Conservation (phyloP, 306 rosid species). For the Biancaea sappan region DNA sequence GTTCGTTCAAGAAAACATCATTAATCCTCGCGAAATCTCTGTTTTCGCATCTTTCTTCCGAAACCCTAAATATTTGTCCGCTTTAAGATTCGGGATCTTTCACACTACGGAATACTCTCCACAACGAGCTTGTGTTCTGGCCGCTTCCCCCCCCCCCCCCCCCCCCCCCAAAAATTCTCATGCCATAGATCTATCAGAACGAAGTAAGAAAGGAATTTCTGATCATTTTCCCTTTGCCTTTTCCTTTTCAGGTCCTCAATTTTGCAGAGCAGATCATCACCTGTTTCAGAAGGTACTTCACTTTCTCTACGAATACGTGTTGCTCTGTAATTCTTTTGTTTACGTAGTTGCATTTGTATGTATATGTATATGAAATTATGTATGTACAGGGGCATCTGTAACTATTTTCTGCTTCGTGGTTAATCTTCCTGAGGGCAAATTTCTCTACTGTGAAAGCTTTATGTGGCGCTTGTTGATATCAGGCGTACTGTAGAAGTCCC, state of each 20-base stretch:
- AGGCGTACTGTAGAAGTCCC: background rate
- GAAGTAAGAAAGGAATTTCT: conserved; percentile 20
- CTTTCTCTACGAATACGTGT: conserved; percentile 6
- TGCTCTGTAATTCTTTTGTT: background rate
- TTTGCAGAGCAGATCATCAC: conserved; percentile 27
- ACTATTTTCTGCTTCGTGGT: conserved; percentile 24
- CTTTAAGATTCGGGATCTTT: conserved; percentile 31
- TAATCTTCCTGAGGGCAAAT: conserved; percentile 19
- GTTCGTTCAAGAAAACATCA: conserved; percentile 37
- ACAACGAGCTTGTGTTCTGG: conserved; percentile 6
- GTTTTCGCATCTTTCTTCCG: conserved; percentile 1
- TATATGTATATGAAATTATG: background rate
- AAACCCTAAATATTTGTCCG: conserved; percentile 49
- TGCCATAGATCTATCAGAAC: conserved; percentile 39
- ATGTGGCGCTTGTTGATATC: background rate
- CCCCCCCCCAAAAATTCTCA: conserved; percentile 30
- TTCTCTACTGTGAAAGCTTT: background rate
- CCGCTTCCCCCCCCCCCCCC: background rate
- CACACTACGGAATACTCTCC: conserved; percentile 3
- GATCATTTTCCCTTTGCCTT: conserved; percentile 9
- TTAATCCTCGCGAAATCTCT: conserved; percentile 32
- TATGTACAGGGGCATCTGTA: background rate
- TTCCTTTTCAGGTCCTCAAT: conserved; percentile 44
- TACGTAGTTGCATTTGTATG: conserved; percentile 37
- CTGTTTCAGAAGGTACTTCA: conserved; percentile 37